These are phyloP conservation scores for Pleurotus tuoliensis DNA, from an alignment of 768 basidiomycete genomes.

Conservation along the genomic window DNA sequence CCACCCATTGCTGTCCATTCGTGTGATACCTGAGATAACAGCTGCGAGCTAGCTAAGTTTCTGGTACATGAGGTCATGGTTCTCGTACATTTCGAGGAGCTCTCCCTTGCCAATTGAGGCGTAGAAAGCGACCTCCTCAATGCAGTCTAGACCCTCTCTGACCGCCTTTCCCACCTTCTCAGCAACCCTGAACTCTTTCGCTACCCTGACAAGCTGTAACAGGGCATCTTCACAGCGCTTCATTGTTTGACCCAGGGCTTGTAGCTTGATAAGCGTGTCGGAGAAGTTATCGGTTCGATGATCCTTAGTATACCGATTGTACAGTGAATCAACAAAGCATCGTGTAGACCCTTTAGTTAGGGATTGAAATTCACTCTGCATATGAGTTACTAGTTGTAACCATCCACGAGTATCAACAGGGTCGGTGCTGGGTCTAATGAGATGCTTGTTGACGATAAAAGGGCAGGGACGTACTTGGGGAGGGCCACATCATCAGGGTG, in stretches of 20 bases:
- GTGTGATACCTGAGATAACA: no score
- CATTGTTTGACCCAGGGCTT: not conserved
- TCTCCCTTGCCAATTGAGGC: not conserved
- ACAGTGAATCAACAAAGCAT: not conserved
- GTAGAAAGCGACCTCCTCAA: not conserved
- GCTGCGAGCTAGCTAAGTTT: no score
- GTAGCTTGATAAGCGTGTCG: not conserved
- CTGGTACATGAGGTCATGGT: not conserved
- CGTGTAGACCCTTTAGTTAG: not conserved
- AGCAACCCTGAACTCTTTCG: not conserved
- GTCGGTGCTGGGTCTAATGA: not conserved
- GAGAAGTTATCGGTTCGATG: not conserved
- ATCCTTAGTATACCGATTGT: not conserved
- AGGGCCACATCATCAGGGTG: not conserved
- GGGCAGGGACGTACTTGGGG: not conserved
- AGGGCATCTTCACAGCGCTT: not conserved
- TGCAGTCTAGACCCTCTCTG: not conserved
- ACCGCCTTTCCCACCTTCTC: not conserved
- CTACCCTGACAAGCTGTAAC: not conserved
- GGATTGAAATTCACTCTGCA: not conserved
- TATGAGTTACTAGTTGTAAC: not conserved
- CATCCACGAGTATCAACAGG: not conserved
- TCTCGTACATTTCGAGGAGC: not conserved
- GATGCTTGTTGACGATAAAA: not conserved
- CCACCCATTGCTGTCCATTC: no score